Conservation (phyloP, 1,139 yeast genomes). For the Wickerhamomyces sp. region DNA sequence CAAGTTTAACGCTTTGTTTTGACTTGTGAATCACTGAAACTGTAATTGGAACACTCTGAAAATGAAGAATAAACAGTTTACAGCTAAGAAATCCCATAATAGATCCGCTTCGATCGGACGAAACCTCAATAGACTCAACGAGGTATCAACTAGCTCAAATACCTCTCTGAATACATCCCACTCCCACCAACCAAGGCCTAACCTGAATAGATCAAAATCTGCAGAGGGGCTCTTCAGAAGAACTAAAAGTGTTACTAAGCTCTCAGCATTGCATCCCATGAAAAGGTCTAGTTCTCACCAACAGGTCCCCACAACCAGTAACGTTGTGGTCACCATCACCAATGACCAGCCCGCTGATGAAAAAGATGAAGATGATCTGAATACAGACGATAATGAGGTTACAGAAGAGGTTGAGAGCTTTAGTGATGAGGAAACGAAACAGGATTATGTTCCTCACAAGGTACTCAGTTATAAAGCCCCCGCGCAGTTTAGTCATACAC, state of each 20-base stretch:
- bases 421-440: conserved; percentile 27
- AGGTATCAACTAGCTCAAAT: conserved; percentile 15
- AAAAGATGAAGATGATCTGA: conserved; percentile 27
- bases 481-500: conserved; percentile 21
- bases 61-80: conserved; percentile 21
- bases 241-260: conserved; percentile 19
- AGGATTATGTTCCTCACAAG: conserved; percentile 2
- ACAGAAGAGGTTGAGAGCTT: conserved; percentile 35
- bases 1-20: neutral
- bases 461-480: conserved; percentile 22
- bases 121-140: conserved; percentile 21
- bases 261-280: conserved; percentile 17
- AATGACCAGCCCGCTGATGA: conserved; percentile 26
- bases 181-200: conserved; percentile 13
- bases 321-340: conserved; percentile 15
- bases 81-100: conserved; percentile 17
- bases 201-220: conserved; percentile 20
- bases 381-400: conserved; percentile 21
- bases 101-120: conserved; percentile 24
- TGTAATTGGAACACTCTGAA: neutral
- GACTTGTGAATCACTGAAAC: conserved; percentile 2
- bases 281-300: conserved; percentile 20
- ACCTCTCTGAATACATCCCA: conserved; percentile 4
- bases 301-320: conserved; percentile 5
- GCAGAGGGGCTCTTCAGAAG: conserved; percentile 18